Base-by-base conservation (phyloP, 768 basidiomycete species). In the Lactarius vividus region DNA sequence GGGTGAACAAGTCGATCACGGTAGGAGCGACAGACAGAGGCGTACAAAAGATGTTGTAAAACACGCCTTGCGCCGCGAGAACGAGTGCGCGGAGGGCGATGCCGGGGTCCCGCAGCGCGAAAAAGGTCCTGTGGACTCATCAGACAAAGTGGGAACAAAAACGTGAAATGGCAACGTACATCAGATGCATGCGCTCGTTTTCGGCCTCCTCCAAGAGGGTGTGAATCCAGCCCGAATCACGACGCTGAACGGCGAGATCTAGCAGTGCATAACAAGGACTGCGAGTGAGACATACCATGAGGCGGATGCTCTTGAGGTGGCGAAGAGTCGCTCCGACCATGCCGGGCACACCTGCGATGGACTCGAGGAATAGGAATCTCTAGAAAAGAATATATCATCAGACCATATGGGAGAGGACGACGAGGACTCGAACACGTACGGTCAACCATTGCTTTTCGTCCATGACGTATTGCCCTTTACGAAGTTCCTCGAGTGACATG, bases 101-200 rank as follows among this genome's bases (percentile, higher is more conserved):
- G 1, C 89, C 85, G 4, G 97, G 94, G 62, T 92, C 81, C 40
- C 87, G 84, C 67, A 98, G 80, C 8, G 93, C 91, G 92, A 98
- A 92, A 79, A 98, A 99, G 2, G 96, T 97, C 87, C 92, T 91
- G 63, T 62, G 60, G 67, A 63, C 59, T 61, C n/a, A 53, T 4
- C 53, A 44, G 26, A 16, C 20, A 63, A 67, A 23, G 40, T 33
- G 29, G 20, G 37, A 55, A 37, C 11, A 44, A 33, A 18, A 60
- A 6, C 4, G 11, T 15, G 4, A n/a, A 49, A 3, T 61, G 44
- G 33, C 13, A 10, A 31, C 84, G 72, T 66, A 92, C 90, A 96
- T 91, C 60, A 96, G 81, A 75, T 96, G 94, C 92, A 97, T 96
- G 40, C 96, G 82, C 78, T 99, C 96, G 74, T 98, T 98, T 74